phyloP scores from a whole-genome alignment of 176 grass and related monocot species.

The Oryza coarctata region DNA sequence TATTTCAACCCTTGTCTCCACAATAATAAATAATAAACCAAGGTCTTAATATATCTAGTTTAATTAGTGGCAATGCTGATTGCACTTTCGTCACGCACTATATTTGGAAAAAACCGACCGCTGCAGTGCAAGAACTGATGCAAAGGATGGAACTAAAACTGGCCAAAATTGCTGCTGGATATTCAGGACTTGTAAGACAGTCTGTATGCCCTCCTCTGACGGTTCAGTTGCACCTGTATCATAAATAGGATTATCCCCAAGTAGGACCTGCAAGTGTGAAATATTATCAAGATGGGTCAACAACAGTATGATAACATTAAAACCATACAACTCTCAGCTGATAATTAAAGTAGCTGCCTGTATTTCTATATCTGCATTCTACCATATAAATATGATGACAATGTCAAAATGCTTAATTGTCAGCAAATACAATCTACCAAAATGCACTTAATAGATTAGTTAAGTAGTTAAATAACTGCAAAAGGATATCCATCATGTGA shows the following conservation, averaged over 20 bases:
- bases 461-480: slow-evolving; percentile 8
- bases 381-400: not conserved
- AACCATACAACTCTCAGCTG: not conserved
- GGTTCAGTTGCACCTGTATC: slow-evolving; percentile 38
- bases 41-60: not conserved
- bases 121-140: slow-evolving; percentile 54
- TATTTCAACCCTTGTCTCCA: not conserved
- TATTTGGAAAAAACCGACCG: slow-evolving; percentile 51
- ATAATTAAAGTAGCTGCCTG: not conserved
- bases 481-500: not conserved
- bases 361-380: not conserved
- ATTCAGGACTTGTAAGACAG: slow-evolving; percentile 68
- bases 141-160: slow-evolving; percentile 56
- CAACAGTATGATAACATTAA: not conserved
- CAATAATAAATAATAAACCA: not conserved
- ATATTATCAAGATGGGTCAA: not conserved
- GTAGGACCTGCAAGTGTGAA: slow-evolving; percentile 60
- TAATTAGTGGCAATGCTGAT: not conserved
- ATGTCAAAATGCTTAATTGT: not conserved
- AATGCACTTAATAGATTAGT: not conserved
- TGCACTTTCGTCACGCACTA: slow-evolving; percentile 56
- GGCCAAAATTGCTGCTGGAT: slow-evolving; percentile 83
- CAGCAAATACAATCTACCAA: not conserved
- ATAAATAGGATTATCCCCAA: slow-evolving; percentile 50
- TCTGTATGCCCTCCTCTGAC: slow-evolving; percentile 62